Base-by-base conservation (phyloP, 2,329 filamentous ascomycete genomes). In the Trichoderma brevicompactum region DNA sequence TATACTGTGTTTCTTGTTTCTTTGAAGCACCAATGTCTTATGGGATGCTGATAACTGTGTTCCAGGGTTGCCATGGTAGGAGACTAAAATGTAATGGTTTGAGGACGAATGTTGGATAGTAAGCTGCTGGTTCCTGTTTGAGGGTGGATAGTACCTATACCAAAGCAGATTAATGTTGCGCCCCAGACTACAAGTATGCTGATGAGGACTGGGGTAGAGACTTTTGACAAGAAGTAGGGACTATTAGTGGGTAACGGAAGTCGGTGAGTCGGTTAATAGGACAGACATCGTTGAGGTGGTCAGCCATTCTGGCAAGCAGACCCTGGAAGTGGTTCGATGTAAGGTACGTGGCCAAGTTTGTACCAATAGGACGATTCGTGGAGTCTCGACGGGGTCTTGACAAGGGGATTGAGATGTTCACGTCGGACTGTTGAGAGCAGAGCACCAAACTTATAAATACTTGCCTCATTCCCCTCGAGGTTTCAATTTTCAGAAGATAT, bases 391-490 rank as follows among this genome's bases (percentile, higher is more conserved):
- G 32, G 9, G 23, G 9, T 34, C 15, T 9, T 12, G 5, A 28
- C 23, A 28, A 28, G 23, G 2, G 23, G 23, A n/a, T 28, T 5
- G 3, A 46, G 54, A 46, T n/a, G n/a, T 17, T 17, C 23, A 32
- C 4, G 8, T n/a, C n/a, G 12, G 23, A 2, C 4, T 28, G 2
- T 5, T 19, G 15, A 17, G 2, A 17, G 34, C 23, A 19, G 12
- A 44, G 8, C 5, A 15, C 44, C 40, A 49, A 49, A 15, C 8
- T 6, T 62, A 62, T 62, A 62, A 62, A 62, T 52, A 53, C 48
- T 34, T 32, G 15, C 6, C 48, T 44, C 17, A 36, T 10, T 15
- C 23, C 48, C 38, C 12, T 3, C 23, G 34, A 32, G 6, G 2
- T 12, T 13, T 12, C 2, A 19, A 23, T 5, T 43, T n/a, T 19